Conservation (phyloP, 2,329 filamentous ascomycete species). For the Xylaria multiplex region DNA sequence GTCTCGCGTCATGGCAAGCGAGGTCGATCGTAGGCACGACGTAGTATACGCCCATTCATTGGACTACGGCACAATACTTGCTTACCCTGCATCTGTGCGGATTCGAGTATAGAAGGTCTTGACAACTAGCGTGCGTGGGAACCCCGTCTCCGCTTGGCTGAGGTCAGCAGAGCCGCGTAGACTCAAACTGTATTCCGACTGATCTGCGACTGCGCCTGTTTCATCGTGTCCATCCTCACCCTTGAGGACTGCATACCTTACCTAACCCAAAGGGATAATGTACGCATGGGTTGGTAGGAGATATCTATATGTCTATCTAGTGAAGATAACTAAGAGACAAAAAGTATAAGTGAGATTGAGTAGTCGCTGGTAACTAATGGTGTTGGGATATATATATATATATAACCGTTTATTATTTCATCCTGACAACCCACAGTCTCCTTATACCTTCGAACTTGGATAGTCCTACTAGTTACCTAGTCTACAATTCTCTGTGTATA, state of each 20-base stretch:
- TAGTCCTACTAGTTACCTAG: too few relatives aligned
- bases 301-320: neutral
- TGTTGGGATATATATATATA: neutral
- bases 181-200: slow-evolving; percentile 49
- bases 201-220: slow-evolving; percentile 49
- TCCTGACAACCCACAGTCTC: neutral
- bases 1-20: slow-evolving; percentile 17
- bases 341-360: neutral
- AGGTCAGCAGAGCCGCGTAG: slow-evolving; percentile 42
- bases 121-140: neutral
- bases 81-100: slow-evolving; percentile 1
- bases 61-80: neutral
- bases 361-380: neutral
- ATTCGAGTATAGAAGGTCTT: neutral
- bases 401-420: slow-evolving; percentile 8
- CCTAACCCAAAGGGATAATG: slow-evolving; percentile 5
- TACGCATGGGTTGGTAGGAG: neutral
- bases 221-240: slow-evolving; percentile 37
- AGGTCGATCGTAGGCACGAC: slow-evolving; percentile 18
- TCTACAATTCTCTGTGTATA: neutral
- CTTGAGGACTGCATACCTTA: slow-evolving; percentile 7
- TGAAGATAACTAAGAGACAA: neutral
- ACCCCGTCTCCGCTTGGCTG: slow-evolving; percentile 1
- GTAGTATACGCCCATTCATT: neutral
- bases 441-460: neutral